Conservation (phyloP, 2,329 filamentous ascomycete genomes). For the Onygenales sp. region DNA sequence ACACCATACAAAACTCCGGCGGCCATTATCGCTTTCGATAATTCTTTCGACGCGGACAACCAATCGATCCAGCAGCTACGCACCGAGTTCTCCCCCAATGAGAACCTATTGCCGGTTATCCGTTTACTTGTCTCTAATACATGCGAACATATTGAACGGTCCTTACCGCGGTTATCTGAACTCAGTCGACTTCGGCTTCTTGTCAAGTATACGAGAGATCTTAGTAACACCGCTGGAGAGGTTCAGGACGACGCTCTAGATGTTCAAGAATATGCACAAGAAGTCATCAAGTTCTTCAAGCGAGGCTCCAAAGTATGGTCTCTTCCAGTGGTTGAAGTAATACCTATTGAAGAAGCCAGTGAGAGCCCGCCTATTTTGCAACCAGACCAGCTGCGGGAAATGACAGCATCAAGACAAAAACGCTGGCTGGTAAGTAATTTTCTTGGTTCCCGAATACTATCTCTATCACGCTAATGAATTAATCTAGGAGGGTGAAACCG, state of each 20-base stretch:
- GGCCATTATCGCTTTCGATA: slow-evolving; percentile 36
- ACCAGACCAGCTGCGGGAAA: slow-evolving; percentile 13
- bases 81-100: slow-evolving; percentile 16
- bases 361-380: slow-evolving; percentile 15
- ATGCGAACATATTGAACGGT: slow-evolving; percentile 36
- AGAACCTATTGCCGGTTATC: slow-evolving; percentile 32
- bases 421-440: slow-evolving; percentile 15
- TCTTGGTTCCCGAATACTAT: neutral
- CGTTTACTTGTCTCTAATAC: slow-evolving; percentile 37
- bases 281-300: slow-evolving; percentile 28
- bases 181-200: slow-evolving; percentile 25
- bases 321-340: slow-evolving; percentile 27
- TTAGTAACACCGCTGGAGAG: slow-evolving; percentile 29
- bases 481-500: slow-evolving; percentile 20
- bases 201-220: slow-evolving; percentile 23
- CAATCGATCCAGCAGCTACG: slow-evolving; percentile 12
- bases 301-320: slow-evolving; percentile 22
- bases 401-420: slow-evolving; percentile 18
- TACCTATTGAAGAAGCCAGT: slow-evolving; percentile 24
- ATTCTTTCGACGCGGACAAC: slow-evolving; percentile 31
- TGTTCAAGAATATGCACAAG: slow-evolving; percentile 31
- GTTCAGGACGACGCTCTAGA: slow-evolving; percentile 33
- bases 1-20: slow-evolving; percentile 26
- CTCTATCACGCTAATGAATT: neutral
- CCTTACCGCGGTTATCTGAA: slow-evolving; percentile 28